Evolutionary conservation across 352 stramenopile genomes (phyloP).

Genomic region (Phytophthora multivora): DNA sequence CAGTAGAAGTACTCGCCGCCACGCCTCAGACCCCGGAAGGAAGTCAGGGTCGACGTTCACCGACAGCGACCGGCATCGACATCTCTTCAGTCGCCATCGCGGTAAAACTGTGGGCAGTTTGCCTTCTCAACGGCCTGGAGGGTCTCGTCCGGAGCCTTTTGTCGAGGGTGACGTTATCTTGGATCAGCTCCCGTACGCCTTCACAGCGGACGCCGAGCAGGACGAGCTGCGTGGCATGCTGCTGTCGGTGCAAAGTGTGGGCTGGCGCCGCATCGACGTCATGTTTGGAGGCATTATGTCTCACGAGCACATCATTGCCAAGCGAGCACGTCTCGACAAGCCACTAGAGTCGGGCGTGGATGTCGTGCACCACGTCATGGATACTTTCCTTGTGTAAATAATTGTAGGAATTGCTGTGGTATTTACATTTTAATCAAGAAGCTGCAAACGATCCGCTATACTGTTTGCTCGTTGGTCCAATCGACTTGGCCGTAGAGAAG

Average conservation of each 20-base stretch:
- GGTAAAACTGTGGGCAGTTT: slow-evolving; percentile 29
- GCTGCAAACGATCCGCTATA: neutral
- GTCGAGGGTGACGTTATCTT: slow-evolving; percentile 60
- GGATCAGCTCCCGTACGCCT: slow-evolving; percentile 70
- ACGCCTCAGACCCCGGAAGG: slow-evolving; percentile 22
- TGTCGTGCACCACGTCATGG: slow-evolving; percentile 77
- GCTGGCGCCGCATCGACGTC: slow-evolving; percentile 75
- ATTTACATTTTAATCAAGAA: neutral
- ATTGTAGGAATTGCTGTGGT: neutral
- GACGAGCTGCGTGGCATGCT: slow-evolving; percentile 80
- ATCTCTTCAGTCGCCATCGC: slow-evolving; percentile 24
- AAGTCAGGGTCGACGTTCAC: slow-evolving; percentile 24
- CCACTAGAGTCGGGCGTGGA: slow-evolving; percentile 67
- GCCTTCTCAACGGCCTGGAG: slow-evolving; percentile 19
- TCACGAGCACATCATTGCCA: slow-evolving; percentile 85
- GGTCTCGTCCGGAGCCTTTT: slow-evolving; percentile 54
- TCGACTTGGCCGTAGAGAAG: slow-evolving; percentile 33
- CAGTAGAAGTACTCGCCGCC: slow-evolving; percentile 13
- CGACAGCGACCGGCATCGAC: slow-evolving; percentile 13
- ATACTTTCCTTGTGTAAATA: slow-evolving; percentile 65
- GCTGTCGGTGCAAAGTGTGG: slow-evolving; percentile 71
- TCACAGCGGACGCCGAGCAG: slow-evolving; percentile 57
- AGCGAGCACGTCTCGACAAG: slow-evolving; percentile 63
- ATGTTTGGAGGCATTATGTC: slow-evolving; percentile 71
- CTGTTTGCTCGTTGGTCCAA: slow-evolving; percentile 14